phyloP scores from a whole-genome alignment of 139 green algal genomes.

The Tetraselmis chui region DNA sequence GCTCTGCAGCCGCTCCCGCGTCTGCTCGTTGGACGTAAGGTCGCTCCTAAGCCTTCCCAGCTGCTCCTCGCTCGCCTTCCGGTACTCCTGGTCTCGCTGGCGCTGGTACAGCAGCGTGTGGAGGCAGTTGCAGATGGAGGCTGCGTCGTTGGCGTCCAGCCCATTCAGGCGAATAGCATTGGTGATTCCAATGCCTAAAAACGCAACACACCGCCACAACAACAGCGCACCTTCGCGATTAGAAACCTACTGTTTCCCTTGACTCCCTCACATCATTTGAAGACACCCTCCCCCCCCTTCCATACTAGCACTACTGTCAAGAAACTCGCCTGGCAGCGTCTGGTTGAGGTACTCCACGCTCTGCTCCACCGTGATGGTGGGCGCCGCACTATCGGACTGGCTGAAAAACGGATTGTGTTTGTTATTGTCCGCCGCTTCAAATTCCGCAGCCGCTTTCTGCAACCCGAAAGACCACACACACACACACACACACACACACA shows the following conservation, averaged over 20 bases:
- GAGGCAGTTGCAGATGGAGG: background rate
- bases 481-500: no score
- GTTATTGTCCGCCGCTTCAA: background rate
- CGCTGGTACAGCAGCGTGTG: background rate
- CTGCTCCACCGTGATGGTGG: background rate
- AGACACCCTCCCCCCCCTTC: background rate
- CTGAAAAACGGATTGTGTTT: background rate
- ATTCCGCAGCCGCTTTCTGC: background rate
- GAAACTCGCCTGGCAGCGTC: background rate
- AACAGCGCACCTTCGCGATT: no score
- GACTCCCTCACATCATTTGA: background rate
- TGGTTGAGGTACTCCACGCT: background rate
- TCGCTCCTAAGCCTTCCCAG: background rate
- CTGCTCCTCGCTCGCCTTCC: background rate
- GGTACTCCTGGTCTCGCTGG: background rate
- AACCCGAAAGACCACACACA: no score
- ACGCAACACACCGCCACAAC: no score
- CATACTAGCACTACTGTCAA: background rate
- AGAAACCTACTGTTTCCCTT: no score
- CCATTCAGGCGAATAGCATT: background rate
- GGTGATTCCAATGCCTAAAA: background rate
- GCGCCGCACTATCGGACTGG: background rate
- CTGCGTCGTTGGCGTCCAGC: background rate
- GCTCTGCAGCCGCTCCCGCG: background rate
- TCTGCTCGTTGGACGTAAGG: background rate